Conservation (phyloP, 805 yeast genomes). For the Wickerhamomyces bisporus region DNA sequence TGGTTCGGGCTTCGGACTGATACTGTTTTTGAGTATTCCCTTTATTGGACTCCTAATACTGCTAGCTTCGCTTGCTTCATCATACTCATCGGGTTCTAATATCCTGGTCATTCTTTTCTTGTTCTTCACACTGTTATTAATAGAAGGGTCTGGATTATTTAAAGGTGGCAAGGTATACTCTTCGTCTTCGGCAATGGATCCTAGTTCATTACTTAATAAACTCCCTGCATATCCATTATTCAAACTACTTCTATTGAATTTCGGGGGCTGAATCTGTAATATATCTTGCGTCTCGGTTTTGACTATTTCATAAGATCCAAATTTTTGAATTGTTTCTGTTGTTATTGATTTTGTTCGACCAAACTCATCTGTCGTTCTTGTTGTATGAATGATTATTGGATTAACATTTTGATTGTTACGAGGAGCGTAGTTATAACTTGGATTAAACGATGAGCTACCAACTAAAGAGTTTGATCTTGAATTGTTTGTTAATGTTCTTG, state of each 20-base stretch:
- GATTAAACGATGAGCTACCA: neutral
- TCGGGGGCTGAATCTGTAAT: conserved; percentile 20
- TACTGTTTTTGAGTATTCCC: conserved; percentile 1
- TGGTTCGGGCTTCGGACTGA: neutral
- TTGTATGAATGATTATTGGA: conserved; percentile 39
- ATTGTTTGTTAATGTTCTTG: conserved; percentile 11
- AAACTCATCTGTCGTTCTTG: conserved; percentile 42
- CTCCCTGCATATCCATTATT: conserved; percentile 23
- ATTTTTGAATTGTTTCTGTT: conserved; percentile 43
- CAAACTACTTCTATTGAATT: conserved; percentile 21
- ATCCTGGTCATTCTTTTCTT: conserved; percentile 3
- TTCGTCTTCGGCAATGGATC: conserved; percentile 26
- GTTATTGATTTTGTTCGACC: conserved; percentile 55
- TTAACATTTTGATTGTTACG: conserved; percentile 4
- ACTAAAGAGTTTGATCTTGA: conserved; percentile 16
- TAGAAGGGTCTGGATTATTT: neutral
- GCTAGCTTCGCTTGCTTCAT: neutral
- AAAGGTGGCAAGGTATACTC: too few species aligned
- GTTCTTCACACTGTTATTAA: neutral
- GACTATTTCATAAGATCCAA: conserved; percentile 44
- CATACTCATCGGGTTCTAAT: conserved; percentile 1
- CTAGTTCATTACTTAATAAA: conserved; percentile 23
- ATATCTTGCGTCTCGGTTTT: conserved; percentile 39
- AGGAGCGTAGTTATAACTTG: conserved; percentile 9
- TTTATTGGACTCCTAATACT: neutral